Conservation (phyloP, 805 yeast genomes). For the Yamadazyma laniorum region DNA sequence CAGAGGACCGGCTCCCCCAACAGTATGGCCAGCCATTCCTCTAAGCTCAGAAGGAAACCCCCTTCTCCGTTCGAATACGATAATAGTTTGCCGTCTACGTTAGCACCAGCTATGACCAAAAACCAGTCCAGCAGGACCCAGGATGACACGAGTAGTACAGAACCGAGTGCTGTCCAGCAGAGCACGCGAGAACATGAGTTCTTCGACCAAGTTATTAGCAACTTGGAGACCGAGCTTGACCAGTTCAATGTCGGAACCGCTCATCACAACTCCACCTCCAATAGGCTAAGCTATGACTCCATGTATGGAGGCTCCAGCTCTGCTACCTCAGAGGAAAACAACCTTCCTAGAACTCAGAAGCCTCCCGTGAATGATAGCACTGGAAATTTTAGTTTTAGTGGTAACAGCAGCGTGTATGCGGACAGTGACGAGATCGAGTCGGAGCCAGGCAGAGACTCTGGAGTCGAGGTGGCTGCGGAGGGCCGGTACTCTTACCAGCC, state of each 20-base stretch:
- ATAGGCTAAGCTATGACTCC: too few relatives aligned
- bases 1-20: not conserved
- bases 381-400: not conserved
- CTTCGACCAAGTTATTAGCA: conserved; percentile 2
- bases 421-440: conserved; percentile 3
- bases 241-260: not conserved
- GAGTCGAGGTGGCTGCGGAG: not conserved
- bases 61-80: conserved; percentile 6
- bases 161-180: not conserved
- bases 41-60: conserved; percentile 3
- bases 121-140: too few relatives aligned
- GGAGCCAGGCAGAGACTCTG: not conserved
- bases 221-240: conserved; percentile 4
- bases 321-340: not conserved
- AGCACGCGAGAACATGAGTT: not conserved
- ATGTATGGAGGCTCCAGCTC: not conserved
- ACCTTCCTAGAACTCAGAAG: not conserved
- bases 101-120: too few relatives aligned
- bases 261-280: not conserved
- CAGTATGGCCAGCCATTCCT: not conserved
- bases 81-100: not conserved
- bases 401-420: not conserved
- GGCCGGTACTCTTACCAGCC: not conserved
- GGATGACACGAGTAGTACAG: not conserved
- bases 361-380: not conserved